Conservation (phyloP, 2,329 filamentous ascomycete genomes). For the Ascochyta koolunga region DNA sequence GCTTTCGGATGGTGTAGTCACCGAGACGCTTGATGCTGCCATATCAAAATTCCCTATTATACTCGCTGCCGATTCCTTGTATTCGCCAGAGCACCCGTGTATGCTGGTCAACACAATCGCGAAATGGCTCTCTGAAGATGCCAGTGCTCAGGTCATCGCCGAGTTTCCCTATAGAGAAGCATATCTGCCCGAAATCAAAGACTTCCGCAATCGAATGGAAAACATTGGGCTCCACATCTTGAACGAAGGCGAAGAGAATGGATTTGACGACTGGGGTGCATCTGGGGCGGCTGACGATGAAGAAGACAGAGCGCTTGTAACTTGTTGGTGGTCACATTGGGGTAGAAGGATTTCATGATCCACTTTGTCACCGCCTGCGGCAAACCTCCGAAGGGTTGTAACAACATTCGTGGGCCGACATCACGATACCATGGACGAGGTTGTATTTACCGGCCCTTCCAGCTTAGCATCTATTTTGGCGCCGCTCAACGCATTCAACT, state of each 20-base stretch:
- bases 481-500: not conserved
- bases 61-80: slow-evolving; percentile 84
- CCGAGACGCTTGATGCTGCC: slow-evolving; percentile 15
- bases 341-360: slow-evolving; percentile 37
- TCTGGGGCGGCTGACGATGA: slow-evolving; percentile 54
- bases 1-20: slow-evolving; percentile 9
- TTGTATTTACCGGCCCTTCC: slow-evolving; percentile 8
- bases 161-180: slow-evolving; percentile 81
- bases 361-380: slow-evolving; percentile 20
- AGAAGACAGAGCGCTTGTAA: slow-evolving; percentile 55
- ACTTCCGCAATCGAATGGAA: slow-evolving; percentile 68
- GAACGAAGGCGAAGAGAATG: slow-evolving; percentile 67
- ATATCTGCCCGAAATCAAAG: slow-evolving; percentile 67
- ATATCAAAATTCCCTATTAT: slow-evolving; percentile 61
- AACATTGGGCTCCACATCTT: slow-evolving; percentile 59
- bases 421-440: slow-evolving; percentile 2
- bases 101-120: slow-evolving; percentile 75
- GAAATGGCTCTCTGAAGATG: slow-evolving; percentile 65
- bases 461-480: slow-evolving; percentile 2
- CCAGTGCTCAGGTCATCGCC: slow-evolving; percentile 70
- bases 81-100: slow-evolving; percentile 80
- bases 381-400: slow-evolving; percentile 8
- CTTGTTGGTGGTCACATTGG: slow-evolving; percentile 74
- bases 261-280: slow-evolving; percentile 75
- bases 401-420: not conserved